These are phyloP conservation scores for Talaromyces adpressus DNA, from an alignment of 495 filamentous ascomycete species.

Conservation along the genomic window DNA sequence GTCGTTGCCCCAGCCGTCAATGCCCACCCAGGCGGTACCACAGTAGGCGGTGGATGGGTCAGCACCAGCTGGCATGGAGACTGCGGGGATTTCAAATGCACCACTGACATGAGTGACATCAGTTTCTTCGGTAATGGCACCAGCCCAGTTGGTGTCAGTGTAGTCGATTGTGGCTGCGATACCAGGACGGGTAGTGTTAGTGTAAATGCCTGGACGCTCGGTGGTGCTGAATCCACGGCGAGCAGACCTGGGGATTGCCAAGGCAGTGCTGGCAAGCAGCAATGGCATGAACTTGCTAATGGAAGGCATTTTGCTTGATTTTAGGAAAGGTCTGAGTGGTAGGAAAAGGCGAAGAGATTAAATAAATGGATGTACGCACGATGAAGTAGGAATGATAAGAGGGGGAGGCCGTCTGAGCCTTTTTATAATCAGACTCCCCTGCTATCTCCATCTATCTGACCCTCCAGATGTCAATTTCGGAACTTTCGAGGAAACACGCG, in stretches of 20 bases:
- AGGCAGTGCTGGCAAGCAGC: not conserved
- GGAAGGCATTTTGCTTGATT: not conserved
- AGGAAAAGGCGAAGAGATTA: not conserved
- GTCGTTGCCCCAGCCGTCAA: constrained; percentile 51
- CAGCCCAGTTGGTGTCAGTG: constrained; percentile 2
- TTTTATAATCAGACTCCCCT: not conserved
- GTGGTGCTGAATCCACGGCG: not conserved
- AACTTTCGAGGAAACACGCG: not conserved
- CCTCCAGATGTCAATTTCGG: not conserved
- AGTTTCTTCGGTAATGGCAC: constrained; percentile 1
- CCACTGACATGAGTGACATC: constrained; percentile 41
- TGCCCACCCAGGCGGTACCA: constrained; percentile 52
- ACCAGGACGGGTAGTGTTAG: not conserved
- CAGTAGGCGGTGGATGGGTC: constrained; percentile 30
- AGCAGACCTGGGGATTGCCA: not conserved
- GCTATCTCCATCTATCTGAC: not conserved
- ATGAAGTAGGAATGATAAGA: not conserved
- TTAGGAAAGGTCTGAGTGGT: not conserved
- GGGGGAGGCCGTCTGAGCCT: not conserved
- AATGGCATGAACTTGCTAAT: constrained; percentile 3
- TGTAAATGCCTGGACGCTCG: not conserved
- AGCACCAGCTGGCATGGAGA: constrained; percentile 35
- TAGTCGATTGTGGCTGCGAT: constrained; percentile 5
- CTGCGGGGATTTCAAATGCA: constrained; percentile 47
- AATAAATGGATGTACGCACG: not conserved